Evolutionary conservation across 169 alveolate genomes (phyloP), one percentile per base, ranked within the genome.

Genomic region (Neospora caninum): DNA sequence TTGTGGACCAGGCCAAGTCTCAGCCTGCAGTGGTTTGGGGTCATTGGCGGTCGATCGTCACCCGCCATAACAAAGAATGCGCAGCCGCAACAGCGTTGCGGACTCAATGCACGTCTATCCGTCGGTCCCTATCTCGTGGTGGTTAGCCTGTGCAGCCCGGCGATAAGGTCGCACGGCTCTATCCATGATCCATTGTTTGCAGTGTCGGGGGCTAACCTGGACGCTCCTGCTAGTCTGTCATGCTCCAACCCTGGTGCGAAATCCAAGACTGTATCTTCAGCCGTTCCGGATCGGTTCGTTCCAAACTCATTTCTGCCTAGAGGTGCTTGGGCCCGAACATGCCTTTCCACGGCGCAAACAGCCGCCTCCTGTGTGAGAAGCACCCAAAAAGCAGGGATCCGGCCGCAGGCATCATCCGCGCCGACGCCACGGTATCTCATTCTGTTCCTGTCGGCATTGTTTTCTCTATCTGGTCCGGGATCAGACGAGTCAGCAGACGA

Each of bases 271-370:
- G 36, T 64, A n/a, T 29, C 78, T 16, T 64, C 78, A 29, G 29
- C 34, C 29, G 20, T 29, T 64, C 78, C 9, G 34, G 34, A 7
- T 64, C 7, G 78, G 36, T 64, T 13, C 31, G 13, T 25, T 25
- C 78, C 78, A 27, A 29, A 25, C 34, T 27, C 78, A 29, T 27
- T 29, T 6, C 34, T 0, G 20, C 78, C 34, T 27, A 20, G 36
- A 25, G 10, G 78, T 64, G 78, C 29, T n/a, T 64, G 78, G 34
- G 78, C 34, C 78, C 2, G 29, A 25, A 29, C 4, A 7, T 64
- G 34, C 31, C 78, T 64, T 64, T 82, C 89, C 31, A 82, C 89
- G 25, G 89, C 67, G 36, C 89, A 82, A 42, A 82, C 89, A 39
- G 89, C 89, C 27, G 89, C 89, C 41, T 82, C 89, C 38, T 82